Evolutionary conservation across 352 stramenopile species (phyloP).

Genomic region (Pythium scleroteichum): DNA sequence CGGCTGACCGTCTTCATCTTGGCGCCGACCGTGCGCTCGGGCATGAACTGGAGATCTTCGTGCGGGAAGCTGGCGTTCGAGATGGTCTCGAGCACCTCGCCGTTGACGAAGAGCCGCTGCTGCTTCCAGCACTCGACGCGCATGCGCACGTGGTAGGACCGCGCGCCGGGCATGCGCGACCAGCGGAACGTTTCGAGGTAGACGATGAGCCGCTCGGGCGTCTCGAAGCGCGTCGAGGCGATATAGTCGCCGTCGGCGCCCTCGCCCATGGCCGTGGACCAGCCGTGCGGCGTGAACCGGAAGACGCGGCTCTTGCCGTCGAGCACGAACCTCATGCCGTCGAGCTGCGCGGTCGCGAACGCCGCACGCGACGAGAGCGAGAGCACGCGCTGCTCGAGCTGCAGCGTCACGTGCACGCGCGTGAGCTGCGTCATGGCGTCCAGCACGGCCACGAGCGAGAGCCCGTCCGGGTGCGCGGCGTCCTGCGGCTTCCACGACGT

Average conservation of each 20-base stretch:
- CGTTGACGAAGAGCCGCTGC: slow-evolving; percentile 43
- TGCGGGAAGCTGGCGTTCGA: slow-evolving; percentile 22
- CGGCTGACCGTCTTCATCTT: slow-evolving; percentile 33
- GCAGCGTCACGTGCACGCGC: slow-evolving; percentile 42
- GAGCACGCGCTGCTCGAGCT: slow-evolving; percentile 40
- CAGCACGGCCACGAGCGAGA: slow-evolving; percentile 51
- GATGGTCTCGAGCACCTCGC: slow-evolving; percentile 46
- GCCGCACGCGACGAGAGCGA: slow-evolving; percentile 35
- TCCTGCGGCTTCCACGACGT: slow-evolving; percentile 37
- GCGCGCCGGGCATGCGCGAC: slow-evolving; percentile 11
- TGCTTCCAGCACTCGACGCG: slow-evolving; percentile 45
- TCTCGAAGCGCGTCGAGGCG: slow-evolving; percentile 52
- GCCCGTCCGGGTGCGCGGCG: slow-evolving; percentile 12
- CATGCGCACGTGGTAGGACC: slow-evolving; percentile 47
- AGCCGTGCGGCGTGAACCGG: slow-evolving; percentile 56
- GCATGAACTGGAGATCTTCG: slow-evolving; percentile 44
- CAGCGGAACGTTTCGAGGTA: slow-evolving; percentile 55
- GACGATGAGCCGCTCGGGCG: slow-evolving; percentile 38
- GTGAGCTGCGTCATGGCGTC: slow-evolving; percentile 50
- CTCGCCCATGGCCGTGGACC: slow-evolving; percentile 34
- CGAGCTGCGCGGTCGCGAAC: slow-evolving; percentile 30
- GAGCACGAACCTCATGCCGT: slow-evolving; percentile 52
- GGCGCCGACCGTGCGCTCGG: slow-evolving; percentile 48
- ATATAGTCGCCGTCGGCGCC: slow-evolving; percentile 56
- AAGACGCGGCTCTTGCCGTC: slow-evolving; percentile 64